A percentile compares a stretch with the other conserved stretches of the same genome.
Conservation (phyloP, 2,329 filamentous ascomycete species). For the Aspergillus japonicus region DNA sequence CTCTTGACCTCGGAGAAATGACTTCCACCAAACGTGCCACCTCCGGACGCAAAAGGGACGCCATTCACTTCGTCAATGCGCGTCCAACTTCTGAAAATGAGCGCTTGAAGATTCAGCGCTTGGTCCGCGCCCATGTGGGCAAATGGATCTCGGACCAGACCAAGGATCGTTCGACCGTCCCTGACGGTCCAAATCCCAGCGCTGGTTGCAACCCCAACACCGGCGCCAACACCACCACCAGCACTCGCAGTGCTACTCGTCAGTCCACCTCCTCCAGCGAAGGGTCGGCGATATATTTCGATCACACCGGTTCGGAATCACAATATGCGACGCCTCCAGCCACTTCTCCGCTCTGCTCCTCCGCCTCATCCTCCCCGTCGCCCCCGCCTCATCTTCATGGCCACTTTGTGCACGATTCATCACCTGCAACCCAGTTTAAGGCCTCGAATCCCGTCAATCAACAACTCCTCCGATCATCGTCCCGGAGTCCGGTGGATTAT, state of each 20-base stretch:
- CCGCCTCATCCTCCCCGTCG: slow-evolving; percentile 12
- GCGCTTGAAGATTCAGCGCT: slow-evolving; percentile 26
- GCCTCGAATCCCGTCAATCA: neutral
- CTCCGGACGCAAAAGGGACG: slow-evolving; percentile 22
- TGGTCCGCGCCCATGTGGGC: slow-evolving; percentile 37
- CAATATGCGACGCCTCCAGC: slow-evolving; percentile 4
- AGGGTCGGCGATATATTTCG: neutral
- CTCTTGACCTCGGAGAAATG: slow-evolving; percentile 22
- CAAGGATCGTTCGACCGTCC: slow-evolving; percentile 26
- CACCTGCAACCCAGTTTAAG: neutral
- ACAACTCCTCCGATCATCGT: neutral
- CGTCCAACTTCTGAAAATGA: slow-evolving; percentile 31
- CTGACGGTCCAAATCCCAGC: slow-evolving; percentile 9
- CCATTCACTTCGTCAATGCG: slow-evolving; percentile 37
- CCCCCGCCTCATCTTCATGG: neutral
- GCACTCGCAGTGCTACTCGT: neutral
- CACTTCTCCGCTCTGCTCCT: slow-evolving; percentile 8
- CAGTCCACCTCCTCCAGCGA: neutral
- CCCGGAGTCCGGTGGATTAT: neutral
- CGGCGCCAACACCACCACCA: neutral
- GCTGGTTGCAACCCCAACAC: neutral
- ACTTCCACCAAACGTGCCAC: slow-evolving; percentile 21
- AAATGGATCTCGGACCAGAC: slow-evolving; percentile 38
- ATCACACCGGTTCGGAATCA: neutral
- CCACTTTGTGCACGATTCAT: slow-evolving; percentile 1